Base-by-base conservation (phyloP, 495 filamentous ascomycete genomes). In the Ascodesmis nigricans region DNA sequence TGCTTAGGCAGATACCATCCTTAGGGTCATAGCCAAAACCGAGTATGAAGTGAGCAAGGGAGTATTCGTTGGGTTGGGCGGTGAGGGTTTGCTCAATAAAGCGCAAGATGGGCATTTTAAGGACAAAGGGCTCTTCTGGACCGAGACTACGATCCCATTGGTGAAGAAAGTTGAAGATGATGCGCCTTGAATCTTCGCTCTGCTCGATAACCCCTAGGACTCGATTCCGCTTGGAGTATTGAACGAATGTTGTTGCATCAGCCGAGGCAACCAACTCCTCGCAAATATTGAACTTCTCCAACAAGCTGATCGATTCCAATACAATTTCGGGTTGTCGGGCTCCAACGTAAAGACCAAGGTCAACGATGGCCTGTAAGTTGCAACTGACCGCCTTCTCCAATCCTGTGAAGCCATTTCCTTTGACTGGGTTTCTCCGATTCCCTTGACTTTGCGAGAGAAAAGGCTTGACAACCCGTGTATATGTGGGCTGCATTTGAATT, bases 381-480 rank as follows among this genome's bases (percentile, higher is more conserved):
- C 72, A 78, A 35, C 91, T 61, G 24, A 99, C 61, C 16, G 78
- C 84, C 43, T 95, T 90, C 53, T 99, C 90, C 49, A 95, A 82
- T 1, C 75, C 80, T 9, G 71, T 61, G 35, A 84, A 72, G 2
- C 39, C 38, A 19, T 44, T 52, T 3, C 48, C 36, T 21, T 28
- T 32, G 21, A 51, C 35, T 5, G 33, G 41, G 25, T 29, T 30
- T 15, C 52, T 55, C 35, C 56, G 58, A 35, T 49, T 56, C 19
- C 50, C 55, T 31, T 43, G 56, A 28, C 58, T 49, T 19, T 66
- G 60, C 48, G 73, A 77, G 40, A 91, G 60, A 5, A 76, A 44
- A 3, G 83, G 78, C 18, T 73, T 70, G 10, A 93, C 73, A 14
- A 93, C 67, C 45, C 92, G 70, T 34, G 87, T 59, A 52, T 91